Evolutionary conservation across 2,329 filamentous ascomycete genomes (phyloP).

Genomic region (Penicillium sp.): DNA sequence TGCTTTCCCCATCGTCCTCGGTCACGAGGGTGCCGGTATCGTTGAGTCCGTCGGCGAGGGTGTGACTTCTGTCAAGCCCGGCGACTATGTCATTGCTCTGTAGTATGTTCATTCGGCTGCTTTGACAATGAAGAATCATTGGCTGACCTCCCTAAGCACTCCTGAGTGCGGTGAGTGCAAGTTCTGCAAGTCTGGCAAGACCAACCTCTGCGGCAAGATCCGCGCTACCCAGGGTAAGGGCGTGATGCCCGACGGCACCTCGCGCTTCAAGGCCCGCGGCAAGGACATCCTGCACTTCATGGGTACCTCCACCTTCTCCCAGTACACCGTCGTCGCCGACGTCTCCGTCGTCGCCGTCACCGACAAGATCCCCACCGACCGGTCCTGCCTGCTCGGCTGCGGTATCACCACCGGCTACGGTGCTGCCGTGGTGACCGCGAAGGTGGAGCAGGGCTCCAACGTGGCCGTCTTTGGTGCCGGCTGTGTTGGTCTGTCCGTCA

Average conservation of each 20-base stretch:
- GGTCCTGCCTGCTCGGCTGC: slow-evolving; percentile 91
- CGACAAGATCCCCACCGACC: slow-evolving; percentile 85
- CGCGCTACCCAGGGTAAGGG: slow-evolving; percentile 92
- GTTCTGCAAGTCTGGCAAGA: slow-evolving; percentile 99
- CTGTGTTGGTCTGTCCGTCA: slow-evolving; percentile 90
- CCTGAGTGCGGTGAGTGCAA: slow-evolving; percentile 98
- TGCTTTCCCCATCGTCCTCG: slow-evolving; percentile 81
- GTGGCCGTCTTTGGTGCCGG: slow-evolving; percentile 92
- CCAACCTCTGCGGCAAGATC: slow-evolving; percentile 98
- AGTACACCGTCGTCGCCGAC: slow-evolving; percentile 97
- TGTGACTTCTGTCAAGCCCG: slow-evolving; percentile 87
- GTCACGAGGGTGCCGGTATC: slow-evolving; percentile 85
- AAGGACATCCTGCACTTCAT: slow-evolving; percentile 97
- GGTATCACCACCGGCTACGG: slow-evolving; percentile 99
- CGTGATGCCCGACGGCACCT: slow-evolving; percentile 95
- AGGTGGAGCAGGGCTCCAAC: slow-evolving; percentile 82
- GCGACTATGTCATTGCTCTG: slow-evolving; percentile 84
- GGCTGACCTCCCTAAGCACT: slow-evolving; percentile 57
- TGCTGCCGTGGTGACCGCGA: slow-evolving; percentile 87
- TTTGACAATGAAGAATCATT: background rate
- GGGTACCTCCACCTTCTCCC: slow-evolving; percentile 97
- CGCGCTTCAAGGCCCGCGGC: slow-evolving; percentile 89
- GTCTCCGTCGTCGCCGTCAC: slow-evolving; percentile 96
- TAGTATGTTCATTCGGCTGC: slow-evolving; percentile 55
- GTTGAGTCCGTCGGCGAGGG: slow-evolving; percentile 93